Evolutionary conservation across 352 stramenopile genomes (phyloP).

Genomic region (Pythium guiyangense): DNA sequence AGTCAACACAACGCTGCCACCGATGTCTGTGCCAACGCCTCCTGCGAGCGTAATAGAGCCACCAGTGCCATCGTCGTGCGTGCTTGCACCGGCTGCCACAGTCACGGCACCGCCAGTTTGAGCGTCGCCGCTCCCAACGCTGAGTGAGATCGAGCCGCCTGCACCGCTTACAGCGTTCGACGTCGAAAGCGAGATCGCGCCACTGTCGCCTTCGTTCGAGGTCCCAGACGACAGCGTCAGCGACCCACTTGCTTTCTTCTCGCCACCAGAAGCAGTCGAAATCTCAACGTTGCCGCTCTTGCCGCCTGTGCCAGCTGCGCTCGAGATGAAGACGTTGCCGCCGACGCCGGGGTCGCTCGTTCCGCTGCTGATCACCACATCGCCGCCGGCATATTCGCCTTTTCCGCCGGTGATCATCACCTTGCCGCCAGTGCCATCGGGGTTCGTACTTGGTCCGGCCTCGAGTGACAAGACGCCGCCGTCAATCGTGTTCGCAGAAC

Average conservation of each 20-base stretch:
- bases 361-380: slow-evolving; percentile 24
- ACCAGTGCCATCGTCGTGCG: slow-evolving; percentile 6
- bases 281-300: slow-evolving; percentile 21
- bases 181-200: slow-evolving; percentile 23
- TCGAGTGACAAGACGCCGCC: slow-evolving; percentile 23
- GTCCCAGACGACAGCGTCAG: slow-evolving; percentile 20
- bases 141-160: slow-evolving; percentile 19
- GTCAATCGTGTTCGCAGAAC: slow-evolving; percentile 14
- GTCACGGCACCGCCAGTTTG: background rate
- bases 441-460: slow-evolving; percentile 19
- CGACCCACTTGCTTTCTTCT: slow-evolving; percentile 14
- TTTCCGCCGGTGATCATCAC: slow-evolving; percentile 18
- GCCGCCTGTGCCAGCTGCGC: slow-evolving; percentile 17
- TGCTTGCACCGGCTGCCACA: slow-evolving; percentile 4
- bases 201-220: slow-evolving; percentile 17
- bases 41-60: slow-evolving; percentile 15
- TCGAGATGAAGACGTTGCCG: slow-evolving; percentile 20
- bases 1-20: slow-evolving; percentile 12
- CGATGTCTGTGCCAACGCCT: slow-evolving; percentile 10
- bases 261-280: slow-evolving; percentile 9
- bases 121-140: slow-evolving; percentile 9
- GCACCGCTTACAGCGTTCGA: slow-evolving; percentile 18
- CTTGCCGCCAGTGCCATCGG: slow-evolving; percentile 20
- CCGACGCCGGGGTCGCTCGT: slow-evolving; percentile 8
- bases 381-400: slow-evolving; percentile 16